phyloP scores from a whole-genome alignment of 148 eudicot genomes.

The Pouteria glomerata region DNA sequence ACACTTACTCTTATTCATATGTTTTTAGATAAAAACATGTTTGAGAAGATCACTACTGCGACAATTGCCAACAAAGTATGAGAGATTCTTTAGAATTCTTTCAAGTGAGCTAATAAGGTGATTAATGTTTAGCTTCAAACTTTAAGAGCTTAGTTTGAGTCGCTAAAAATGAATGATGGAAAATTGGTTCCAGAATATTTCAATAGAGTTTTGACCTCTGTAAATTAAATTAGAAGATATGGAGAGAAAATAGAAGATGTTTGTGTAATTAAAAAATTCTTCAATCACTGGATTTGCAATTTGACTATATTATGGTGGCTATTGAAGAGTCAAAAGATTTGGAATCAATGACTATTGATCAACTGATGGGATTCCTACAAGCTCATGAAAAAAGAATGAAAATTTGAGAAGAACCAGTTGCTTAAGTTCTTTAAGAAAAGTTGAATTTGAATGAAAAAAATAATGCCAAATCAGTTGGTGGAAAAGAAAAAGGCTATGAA shows the following conservation, averaged over 20 bases:
- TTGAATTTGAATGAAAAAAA: neutral
- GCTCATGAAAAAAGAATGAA: constrained; percentile 11
- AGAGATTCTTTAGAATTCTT: no score
- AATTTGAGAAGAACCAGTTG: neutral
- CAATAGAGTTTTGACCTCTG: neutral
- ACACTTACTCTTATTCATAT: no score
- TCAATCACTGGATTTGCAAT: neutral
- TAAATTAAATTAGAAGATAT: neutral
- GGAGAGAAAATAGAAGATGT: neutral
- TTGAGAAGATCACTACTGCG: no score
- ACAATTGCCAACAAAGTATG: no score
- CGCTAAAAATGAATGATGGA: no score
- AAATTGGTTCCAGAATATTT: neutral
- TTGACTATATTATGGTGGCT: neutral
- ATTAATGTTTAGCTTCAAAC: no score
- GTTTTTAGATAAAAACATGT: no score
- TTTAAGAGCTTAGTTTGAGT: no score
- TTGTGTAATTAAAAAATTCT: neutral
- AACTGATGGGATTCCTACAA: constrained; percentile 7
- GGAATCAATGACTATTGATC: no score
- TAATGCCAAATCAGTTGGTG: neutral
- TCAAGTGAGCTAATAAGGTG: no score
- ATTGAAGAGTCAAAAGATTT: neutral
- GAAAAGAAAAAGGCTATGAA: neutral
- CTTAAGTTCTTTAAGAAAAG: neutral